Evolutionary conservation across 768 basidiomycete species (phyloP).

Genomic region (Suillus variegatus): DNA sequence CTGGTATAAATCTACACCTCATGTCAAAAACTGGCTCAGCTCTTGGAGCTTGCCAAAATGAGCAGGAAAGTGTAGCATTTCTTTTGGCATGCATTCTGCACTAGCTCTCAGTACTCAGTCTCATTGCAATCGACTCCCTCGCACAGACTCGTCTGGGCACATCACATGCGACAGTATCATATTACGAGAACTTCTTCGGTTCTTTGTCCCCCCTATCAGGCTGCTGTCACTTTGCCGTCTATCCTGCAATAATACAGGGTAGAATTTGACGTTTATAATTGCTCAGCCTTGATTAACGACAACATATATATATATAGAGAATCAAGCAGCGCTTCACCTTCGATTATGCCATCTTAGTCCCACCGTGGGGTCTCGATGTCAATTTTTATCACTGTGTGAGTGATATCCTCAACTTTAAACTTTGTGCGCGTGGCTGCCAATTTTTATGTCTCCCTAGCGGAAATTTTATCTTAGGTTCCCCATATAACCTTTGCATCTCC

Average conservation of each 20-base stretch:
- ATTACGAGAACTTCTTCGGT: neutral
- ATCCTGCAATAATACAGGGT: neutral
- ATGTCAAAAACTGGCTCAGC: no score
- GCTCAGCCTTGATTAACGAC: neutral
- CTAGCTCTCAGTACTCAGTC: no score
- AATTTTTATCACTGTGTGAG: constrained; percentile 1
- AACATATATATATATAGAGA: neutral
- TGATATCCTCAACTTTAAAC: neutral
- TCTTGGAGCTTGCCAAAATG: no score
- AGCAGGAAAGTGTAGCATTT: no score
- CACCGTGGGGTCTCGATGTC: neutral
- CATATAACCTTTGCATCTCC: neutral
- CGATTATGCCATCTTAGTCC: neutral
- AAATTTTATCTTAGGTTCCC: neutral
- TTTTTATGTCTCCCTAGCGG: neutral
- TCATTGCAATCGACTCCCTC: no score
- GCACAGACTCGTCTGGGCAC: neutral
- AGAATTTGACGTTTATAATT: neutral
- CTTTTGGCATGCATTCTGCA: no score
- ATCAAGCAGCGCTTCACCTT: neutral
- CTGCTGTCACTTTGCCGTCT: neutral
- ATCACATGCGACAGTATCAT: neutral
- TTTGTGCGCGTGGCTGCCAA: neutral
- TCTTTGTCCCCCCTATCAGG: neutral
- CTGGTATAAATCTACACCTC: no score